phyloP scores from a whole-genome alignment of 2,329 filamentous ascomycete genomes.

The Alternaria alternata region DNA sequence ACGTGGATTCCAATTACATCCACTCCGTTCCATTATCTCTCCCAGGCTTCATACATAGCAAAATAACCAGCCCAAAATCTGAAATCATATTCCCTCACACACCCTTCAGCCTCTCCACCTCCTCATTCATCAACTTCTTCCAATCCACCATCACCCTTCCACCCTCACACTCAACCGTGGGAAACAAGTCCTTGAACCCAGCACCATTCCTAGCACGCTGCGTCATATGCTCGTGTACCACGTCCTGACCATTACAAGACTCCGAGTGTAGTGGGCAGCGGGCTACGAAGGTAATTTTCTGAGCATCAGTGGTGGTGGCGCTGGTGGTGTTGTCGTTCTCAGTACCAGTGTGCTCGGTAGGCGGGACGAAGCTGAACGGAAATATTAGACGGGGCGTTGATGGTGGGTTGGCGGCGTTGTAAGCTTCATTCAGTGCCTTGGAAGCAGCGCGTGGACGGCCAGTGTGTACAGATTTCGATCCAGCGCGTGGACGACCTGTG shows the following conservation, averaged over 20 bases:
- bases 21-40: neutral
- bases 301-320: neutral
- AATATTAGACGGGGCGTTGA: neutral
- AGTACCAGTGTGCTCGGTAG: neutral
- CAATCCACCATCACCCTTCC: conserved; percentile 38
- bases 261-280: conserved; percentile 31
- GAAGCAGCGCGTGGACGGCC: conserved; percentile 26
- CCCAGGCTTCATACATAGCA: neutral
- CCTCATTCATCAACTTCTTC: conserved; percentile 28
- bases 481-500: conserved; percentile 16
- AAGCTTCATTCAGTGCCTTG: conserved; percentile 28
- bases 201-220: neutral
- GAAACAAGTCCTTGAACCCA: conserved; percentile 31
- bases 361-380: neutral
- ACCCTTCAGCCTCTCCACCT: conserved; percentile 16
- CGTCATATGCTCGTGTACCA: conserved; percentile 20
- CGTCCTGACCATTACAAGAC: conserved; percentile 28
- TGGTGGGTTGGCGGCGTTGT: conserved; percentile 20
- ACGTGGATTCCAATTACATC: neutral
- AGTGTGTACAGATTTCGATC: neutral
- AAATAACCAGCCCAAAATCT: neutral
- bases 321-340: neutral
- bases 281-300: neutral
- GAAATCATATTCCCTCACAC: neutral
- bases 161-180: conserved; percentile 17